phyloP scores from a whole-genome alignment of 352 stramenopile genomes.

The Phytophthora citrophthora region DNA sequence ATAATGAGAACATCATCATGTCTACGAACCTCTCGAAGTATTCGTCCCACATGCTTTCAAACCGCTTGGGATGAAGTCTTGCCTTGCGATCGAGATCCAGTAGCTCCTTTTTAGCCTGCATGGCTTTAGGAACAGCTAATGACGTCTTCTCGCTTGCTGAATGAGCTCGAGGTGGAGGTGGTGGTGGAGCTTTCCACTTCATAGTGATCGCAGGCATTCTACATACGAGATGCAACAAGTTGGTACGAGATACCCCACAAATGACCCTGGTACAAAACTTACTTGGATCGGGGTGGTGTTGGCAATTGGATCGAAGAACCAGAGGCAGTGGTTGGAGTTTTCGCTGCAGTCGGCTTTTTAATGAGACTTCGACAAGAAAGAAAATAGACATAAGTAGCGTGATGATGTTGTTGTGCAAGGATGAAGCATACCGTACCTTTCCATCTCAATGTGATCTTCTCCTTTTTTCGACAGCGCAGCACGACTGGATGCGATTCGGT shows the following conservation, averaged over 20 bases:
- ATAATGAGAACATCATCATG: background rate
- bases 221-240: background rate
- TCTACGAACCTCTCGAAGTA: conserved; percentile 65
- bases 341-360: conserved; percentile 12
- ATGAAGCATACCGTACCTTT: conserved; percentile 37
- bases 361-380: conserved; percentile 12
- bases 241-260: background rate
- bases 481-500: conserved; percentile 24
- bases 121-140: conserved; percentile 16
- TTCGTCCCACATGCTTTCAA: conserved; percentile 83
- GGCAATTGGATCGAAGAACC: conserved; percentile 5
- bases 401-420: background rate
- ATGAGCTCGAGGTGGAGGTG: conserved; percentile 7
- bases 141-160: conserved; percentile 14
- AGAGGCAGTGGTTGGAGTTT: background rate
- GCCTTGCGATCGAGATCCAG: conserved; percentile 53
- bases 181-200: conserved; percentile 56
- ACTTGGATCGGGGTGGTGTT: conserved; percentile 21
- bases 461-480: conserved; percentile 30
- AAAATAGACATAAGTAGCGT: background rate
- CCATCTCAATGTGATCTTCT: conserved; percentile 43
- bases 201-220: conserved; percentile 75
- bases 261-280: conserved; percentile 5
- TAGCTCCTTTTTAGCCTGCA: conserved; percentile 4
- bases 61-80: conserved; percentile 65